A percentile compares a stretch with the other conserved stretches of the same genome.
These are phyloP conservation scores for Triticum timopheevii DNA, from an alignment of 176 grass and related monocot species.

Conservation along the genomic window DNA sequence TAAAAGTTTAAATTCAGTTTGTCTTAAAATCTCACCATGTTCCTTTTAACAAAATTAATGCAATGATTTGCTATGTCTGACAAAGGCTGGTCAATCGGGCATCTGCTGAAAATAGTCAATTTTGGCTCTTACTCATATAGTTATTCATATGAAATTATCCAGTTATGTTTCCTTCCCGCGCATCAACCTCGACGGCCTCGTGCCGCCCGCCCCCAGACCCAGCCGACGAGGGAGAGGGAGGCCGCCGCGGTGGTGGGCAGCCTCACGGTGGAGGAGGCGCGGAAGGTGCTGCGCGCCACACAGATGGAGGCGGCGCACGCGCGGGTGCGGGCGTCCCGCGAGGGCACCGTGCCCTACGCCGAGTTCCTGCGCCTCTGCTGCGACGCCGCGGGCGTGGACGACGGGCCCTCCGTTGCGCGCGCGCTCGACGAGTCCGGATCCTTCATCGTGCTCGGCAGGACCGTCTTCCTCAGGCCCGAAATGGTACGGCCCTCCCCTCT, in stretches of 20 bases:
- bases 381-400: too few species aligned
- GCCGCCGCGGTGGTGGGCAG: not conserved
- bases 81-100: too few species aligned
- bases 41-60: too few species aligned
- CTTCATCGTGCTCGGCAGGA: constrained; percentile 77
- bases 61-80: too few species aligned
- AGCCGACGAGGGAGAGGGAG: not conserved
- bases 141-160: too few species aligned
- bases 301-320: constrained; percentile 71
- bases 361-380: too few species aligned
- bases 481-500: constrained; percentile 52
- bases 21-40: too few species aligned
- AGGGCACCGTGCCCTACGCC: constrained; percentile 57
- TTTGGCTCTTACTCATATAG: too few species aligned
- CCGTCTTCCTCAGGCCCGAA: constrained; percentile 86
- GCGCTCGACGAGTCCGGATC: too few species aligned
- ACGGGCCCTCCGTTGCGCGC: too few species aligned
- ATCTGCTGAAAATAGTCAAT: too few species aligned
- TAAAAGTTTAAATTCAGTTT: too few species aligned
- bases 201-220: constrained; percentile 2
- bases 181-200: constrained; percentile 77
- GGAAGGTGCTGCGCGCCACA: constrained; percentile 69
- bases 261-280: constrained; percentile 64
- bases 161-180: constrained; percentile 47
- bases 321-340: constrained; percentile 45